Conservation (phyloP, 2,329 filamentous ascomycete species). For the Cercospora sp. region DNA sequence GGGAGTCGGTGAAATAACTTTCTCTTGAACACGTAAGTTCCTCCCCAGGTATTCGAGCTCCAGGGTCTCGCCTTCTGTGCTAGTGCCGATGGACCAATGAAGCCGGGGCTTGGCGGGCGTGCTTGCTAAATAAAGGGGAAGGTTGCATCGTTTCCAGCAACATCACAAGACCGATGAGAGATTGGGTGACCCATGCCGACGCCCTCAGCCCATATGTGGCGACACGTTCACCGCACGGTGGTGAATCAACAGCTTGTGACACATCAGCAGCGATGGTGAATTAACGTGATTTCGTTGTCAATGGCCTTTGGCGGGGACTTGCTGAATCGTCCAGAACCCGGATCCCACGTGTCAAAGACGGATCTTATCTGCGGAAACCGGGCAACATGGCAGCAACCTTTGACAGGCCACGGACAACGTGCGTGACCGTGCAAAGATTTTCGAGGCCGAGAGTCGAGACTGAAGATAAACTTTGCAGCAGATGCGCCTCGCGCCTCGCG, state of each 20-base stretch:
- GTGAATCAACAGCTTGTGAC: background rate
- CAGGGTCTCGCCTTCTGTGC: slow-evolving; percentile 7
- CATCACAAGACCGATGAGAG: slow-evolving; percentile 8
- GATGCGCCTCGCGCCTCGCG: background rate
- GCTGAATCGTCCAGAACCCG: background rate
- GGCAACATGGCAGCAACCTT: background rate
- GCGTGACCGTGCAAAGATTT: background rate
- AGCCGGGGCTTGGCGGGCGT: background rate
- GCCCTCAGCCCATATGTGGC: background rate
- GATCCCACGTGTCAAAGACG: slow-evolving; percentile 7
- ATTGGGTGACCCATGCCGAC: background rate
- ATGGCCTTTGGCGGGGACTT: background rate
- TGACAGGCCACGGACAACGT: background rate
- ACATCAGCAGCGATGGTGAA: background rate
- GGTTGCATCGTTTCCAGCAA: background rate
- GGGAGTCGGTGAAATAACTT: slow-evolving; percentile 6
- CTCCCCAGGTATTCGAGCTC: slow-evolving; percentile 4
- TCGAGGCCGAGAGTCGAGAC: background rate
- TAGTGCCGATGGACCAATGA: background rate
- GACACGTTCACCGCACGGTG: background rate
- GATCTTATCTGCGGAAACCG: slow-evolving; percentile 9
- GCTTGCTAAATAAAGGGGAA: background rate
- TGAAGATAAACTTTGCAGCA: background rate
- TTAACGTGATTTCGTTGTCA: background rate
- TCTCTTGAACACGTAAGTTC: slow-evolving; percentile 7